Evolutionary conservation across 192 early-diverging fungal species (phyloP).

Genomic region (Backusella westeae): DNA sequence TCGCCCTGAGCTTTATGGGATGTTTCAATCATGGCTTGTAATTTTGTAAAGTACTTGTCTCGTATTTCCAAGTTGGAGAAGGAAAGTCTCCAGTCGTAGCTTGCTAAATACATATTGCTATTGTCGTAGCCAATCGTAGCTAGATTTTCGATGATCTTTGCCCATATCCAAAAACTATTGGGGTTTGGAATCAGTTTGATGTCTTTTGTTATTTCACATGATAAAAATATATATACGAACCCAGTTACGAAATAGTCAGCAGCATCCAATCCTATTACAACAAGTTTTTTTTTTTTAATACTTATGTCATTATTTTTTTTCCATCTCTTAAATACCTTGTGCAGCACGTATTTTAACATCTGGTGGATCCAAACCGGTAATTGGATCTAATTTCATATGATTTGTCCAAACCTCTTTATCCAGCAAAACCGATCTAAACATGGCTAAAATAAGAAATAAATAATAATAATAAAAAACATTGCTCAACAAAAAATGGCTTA

Average conservation of each 20-base stretch:
- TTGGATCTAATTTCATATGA: slow-evolving; percentile 78
- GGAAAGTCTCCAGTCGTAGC: slow-evolving; percentile 88
- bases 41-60: slow-evolving; percentile 77
- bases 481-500: slow-evolving; percentile 22
- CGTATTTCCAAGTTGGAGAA: slow-evolving; percentile 74
- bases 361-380: slow-evolving; percentile 80
- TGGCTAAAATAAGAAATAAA: slow-evolving; percentile 41
- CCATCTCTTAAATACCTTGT: slow-evolving; percentile 37
- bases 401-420: slow-evolving; percentile 86
- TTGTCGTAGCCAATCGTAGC: slow-evolving; percentile 82
- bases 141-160: slow-evolving; percentile 75
- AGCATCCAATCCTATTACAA: slow-evolving; percentile 66
- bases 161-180: slow-evolving; percentile 86
- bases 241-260: slow-evolving; percentile 89
- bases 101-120: slow-evolving; percentile 81
- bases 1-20: slow-evolving; percentile 45
- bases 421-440: slow-evolving; percentile 80
- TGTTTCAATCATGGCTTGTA: slow-evolving; percentile 74
- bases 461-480: neutral
- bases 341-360: slow-evolving; percentile 82
- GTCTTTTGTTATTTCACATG: neutral
- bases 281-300: neutral
- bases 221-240: slow-evolving; percentile 34
- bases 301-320: neutral
- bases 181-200: neutral